Evolutionary conservation across 768 basidiomycete genomes (phyloP), one percentile per base, ranked within the genome.

Genomic region (Psilocybe sp.): DNA sequence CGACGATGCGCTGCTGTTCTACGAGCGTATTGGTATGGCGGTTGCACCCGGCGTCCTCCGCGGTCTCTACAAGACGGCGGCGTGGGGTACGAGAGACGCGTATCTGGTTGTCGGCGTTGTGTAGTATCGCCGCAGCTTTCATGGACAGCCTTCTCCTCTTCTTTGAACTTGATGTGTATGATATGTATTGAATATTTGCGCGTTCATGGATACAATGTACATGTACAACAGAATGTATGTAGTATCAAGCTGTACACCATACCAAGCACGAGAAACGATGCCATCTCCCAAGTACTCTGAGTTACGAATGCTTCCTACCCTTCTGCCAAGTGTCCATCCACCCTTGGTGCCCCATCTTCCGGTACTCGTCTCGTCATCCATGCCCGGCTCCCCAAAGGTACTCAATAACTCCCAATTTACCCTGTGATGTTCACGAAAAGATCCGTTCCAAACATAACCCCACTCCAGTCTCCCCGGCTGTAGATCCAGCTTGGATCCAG

Each of bases 11-110:
- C 60, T 71, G 52, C 61, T 60, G 37, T 77, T 79, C 52, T 78
- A 78, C 53, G 57, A 73, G 52, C 65, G 60, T n/a, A 63, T 79
- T 40, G 76, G 76, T 13, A 59, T 79, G 60, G 53, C 48, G 14
- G 57, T 69, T 14, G 59, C 65, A 4, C 65, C 69, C 7, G 64
- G 57, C 8, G 59, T 70, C 20, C 69, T 72, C 41, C 65, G 51
- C 28, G 71, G 75, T 57, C 49, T 77, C 33, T 77, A 75, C 58
- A 64, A 69, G 20, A 64, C 62, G 10, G 58, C 62, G 39, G 60
- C 69, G 9, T 58, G 64, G 44, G 70, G 69, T 40, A 69, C 69
- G 18, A 69, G 64, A 51, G 75, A 78, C 51, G 75, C 70, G 9
- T 76, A 74, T 62, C 57, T 75, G 9, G 67, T 77, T 39, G 63